Evolutionary conservation across 2,329 filamentous ascomycete species (phyloP).

Genomic region (Fusarium sambucinum): DNA sequence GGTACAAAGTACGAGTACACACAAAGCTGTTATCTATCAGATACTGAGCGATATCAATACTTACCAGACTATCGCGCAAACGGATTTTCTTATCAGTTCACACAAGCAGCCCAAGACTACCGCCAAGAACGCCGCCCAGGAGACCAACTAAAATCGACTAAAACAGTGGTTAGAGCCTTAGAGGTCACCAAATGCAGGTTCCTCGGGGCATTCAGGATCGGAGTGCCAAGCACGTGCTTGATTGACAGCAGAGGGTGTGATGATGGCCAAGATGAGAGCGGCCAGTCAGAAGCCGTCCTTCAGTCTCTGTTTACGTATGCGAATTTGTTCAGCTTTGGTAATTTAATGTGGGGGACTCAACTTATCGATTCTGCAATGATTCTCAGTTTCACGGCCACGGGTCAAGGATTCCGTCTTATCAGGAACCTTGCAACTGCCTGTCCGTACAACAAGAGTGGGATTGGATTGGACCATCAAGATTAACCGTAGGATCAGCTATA

Average conservation of each 20-base stretch:
- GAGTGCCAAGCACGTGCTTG: conserved; percentile 39
- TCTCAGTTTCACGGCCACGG: conserved; percentile 35
- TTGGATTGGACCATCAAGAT: conserved; percentile 7
- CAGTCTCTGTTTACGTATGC: conserved; percentile 52
- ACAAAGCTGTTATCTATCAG: conserved; percentile 37
- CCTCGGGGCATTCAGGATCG: conserved; percentile 31
- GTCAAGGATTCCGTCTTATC: conserved; percentile 35
- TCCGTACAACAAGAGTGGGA: conserved; percentile 20
- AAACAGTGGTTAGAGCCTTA: conserved; percentile 16
- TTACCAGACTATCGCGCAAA: conserved; percentile 19
- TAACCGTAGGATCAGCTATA: neutral
- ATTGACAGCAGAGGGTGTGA: conserved; percentile 20
- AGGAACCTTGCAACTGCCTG: conserved; percentile 29
- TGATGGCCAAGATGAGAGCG: conserved; percentile 9
- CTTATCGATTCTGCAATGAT: conserved; percentile 34
- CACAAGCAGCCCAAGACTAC: conserved; percentile 14
- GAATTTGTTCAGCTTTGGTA: conserved; percentile 51
- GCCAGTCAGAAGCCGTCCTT: conserved; percentile 44
- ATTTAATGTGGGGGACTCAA: conserved; percentile 38
- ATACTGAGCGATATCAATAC: conserved; percentile 29
- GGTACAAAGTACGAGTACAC: neutral
- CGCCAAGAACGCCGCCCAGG: conserved; percentile 22
- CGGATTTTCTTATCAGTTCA: conserved; percentile 37
- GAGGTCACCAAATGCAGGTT: conserved; percentile 37
- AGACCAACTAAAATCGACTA: conserved; percentile 20